These are phyloP conservation scores for Cyclotella baltica DNA, from an alignment of 108 stramenopile genomes.

Conservation along the genomic window DNA sequence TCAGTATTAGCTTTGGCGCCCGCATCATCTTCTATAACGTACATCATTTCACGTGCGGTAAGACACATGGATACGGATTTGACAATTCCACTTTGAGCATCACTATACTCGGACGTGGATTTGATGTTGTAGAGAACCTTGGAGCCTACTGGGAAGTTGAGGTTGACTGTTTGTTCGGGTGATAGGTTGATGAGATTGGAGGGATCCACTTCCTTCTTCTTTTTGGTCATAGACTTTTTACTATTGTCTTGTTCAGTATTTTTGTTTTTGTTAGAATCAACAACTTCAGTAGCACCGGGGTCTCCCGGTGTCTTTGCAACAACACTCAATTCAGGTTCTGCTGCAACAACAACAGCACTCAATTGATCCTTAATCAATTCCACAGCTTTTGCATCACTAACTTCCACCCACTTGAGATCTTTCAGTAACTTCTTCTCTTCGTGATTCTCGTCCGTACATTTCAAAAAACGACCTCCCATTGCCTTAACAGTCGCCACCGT, in stretches of 20 bases:
- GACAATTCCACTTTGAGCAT: background rate
- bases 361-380: background rate
- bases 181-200: background rate
- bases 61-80: slow-evolving; percentile 4
- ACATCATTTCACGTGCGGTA: background rate
- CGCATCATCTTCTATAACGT: background rate
- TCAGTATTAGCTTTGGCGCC: background rate
- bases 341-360: background rate
- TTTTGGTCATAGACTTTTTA: background rate
- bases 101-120: background rate
- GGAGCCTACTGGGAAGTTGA: background rate
- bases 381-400: background rate
- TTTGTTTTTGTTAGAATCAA: too few species aligned
- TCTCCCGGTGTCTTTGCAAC: too few species aligned
- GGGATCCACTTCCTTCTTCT: background rate
- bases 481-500: background rate
- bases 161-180: background rate
- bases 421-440: background rate
- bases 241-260: background rate
- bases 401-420: background rate
- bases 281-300: too few species aligned
- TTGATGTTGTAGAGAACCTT: slow-evolving; percentile 1
- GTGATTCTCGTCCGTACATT: background rate
- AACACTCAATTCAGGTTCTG: background rate
- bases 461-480: slow-evolving; percentile 3